Conservation (phyloP, 2,329 filamentous ascomycete species). For the Colletotrichum caudatum region DNA sequence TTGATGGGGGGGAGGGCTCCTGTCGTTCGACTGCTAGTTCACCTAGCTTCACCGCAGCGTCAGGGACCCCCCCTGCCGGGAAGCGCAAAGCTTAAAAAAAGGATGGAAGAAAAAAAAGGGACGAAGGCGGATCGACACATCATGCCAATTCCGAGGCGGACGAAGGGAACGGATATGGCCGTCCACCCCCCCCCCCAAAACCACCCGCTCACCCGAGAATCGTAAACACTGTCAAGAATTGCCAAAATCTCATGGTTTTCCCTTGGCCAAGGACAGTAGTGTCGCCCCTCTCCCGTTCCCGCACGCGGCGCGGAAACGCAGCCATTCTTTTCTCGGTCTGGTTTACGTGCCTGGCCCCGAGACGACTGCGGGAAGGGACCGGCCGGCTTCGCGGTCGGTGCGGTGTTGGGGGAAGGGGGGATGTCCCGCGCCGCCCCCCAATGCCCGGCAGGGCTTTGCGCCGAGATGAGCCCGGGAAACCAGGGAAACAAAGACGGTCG, state of each 20-base stretch:
- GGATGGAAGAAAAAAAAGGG: background rate
- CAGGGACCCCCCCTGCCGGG: background rate
- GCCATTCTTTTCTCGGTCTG: no score
- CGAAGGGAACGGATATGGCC: background rate
- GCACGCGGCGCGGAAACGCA: no score
- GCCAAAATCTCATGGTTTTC: background rate
- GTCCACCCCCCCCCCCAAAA: no score
- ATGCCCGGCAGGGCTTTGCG: background rate
- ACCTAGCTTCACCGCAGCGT: background rate
- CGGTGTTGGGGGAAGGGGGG: no score
- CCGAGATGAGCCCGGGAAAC: background rate
- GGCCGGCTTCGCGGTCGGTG: background rate
- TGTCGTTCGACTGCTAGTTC: background rate
- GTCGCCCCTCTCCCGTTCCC: no score
- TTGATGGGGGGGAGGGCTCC: background rate
- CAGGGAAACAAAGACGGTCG: background rate
- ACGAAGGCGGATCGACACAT: background rate
- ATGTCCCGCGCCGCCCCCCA: no score
- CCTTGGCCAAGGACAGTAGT: background rate
- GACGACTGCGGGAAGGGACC: background rate
- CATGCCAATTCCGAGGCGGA: background rate
- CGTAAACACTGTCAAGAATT: background rate
- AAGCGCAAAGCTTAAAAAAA: background rate
- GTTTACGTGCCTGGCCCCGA: background rate
- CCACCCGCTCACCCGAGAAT: background rate